phyloP scores from a whole-genome alignment of 192 early-diverging fungal species.

The Linnemannia schmuckeri region DNA sequence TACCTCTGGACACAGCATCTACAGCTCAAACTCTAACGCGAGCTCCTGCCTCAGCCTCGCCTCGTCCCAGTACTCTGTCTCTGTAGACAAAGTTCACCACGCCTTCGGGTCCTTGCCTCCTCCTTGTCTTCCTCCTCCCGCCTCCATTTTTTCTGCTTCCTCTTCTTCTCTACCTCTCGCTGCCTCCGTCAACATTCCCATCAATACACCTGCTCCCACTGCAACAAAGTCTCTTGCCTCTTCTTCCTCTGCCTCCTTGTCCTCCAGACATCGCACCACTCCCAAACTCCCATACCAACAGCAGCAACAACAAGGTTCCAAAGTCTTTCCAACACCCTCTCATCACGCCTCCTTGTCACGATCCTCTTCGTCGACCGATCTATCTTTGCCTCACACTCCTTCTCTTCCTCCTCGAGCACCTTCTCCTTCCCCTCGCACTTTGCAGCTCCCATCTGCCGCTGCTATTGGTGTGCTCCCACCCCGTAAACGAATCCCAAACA shows the following conservation, averaged over 20 bases:
- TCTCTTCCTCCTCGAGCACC: background rate
- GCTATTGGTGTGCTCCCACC: conserved; percentile 3
- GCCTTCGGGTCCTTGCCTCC: conserved; percentile 52
- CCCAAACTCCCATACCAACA: background rate
- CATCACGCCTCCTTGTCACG: conserved; percentile 10
- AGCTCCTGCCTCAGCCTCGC: conserved; percentile 28
- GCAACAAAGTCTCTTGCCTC: conserved; percentile 4
- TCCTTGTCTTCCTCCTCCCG: conserved; percentile 17
- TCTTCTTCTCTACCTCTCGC: conserved; percentile 35
- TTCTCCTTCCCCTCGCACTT: conserved; percentile 6
- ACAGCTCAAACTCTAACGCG: conserved; percentile 28
- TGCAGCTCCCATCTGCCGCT: conserved; percentile 19
- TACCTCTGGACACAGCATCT: conserved; percentile 23
- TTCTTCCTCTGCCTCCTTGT: conserved; percentile 14
- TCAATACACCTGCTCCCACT: conserved; percentile 16
- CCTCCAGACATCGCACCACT: background rate
- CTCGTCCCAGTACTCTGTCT: conserved; percentile 27
- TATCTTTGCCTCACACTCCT: conserved; percentile 12
- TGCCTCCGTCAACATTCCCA: conserved; percentile 31
- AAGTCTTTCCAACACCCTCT: background rate
- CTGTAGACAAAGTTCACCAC: conserved; percentile 30
- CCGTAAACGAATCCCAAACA: conserved; percentile 6
- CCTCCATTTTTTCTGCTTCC: conserved; percentile 30
- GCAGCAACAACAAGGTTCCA: background rate
- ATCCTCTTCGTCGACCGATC: conserved; percentile 8